phyloP scores from a whole-genome alignment of 352 stramenopile genomes.

The Pythium periplocum region DNA sequence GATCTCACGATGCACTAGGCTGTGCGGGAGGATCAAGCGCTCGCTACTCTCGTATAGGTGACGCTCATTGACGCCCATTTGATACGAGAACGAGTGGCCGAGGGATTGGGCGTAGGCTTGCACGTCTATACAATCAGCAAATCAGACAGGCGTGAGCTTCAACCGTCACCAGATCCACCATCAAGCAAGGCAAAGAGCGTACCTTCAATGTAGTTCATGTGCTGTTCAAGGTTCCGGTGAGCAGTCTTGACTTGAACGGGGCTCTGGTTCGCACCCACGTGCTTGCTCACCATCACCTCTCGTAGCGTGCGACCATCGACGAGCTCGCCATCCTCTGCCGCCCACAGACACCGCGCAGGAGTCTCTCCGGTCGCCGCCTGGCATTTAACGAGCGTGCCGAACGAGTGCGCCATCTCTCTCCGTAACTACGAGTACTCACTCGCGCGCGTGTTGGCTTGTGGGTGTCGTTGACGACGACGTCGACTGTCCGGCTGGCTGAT shows the following conservation, averaged over 20 bases:
- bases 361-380: not conserved
- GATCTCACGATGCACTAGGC: conserved; percentile 58
- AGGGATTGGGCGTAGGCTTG: conserved; percentile 47
- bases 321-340: conserved; percentile 32
- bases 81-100: conserved; percentile 56
- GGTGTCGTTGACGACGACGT: too few relatives aligned
- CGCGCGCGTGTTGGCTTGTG: too few relatives aligned
- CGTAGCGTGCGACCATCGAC: conserved; percentile 36
- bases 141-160: not conserved
- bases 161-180: too few relatives aligned
- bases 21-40: conserved; percentile 40
- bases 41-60: conserved; percentile 40
- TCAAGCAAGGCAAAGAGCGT: not conserved
- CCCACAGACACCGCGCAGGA: conserved; percentile 44
- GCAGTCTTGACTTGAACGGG: conserved; percentile 4
- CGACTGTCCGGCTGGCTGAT: too few relatives aligned
- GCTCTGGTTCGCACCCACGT: conserved; percentile 21
- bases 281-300: conserved; percentile 37
- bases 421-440: too few relatives aligned
- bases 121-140: conserved; percentile 33
- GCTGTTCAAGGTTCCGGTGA: conserved; percentile 50
- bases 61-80: conserved; percentile 59
- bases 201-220: conserved; percentile 83
- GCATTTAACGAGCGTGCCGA: conserved; percentile 55
- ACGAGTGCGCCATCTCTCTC: conserved; percentile 14